These are phyloP conservation scores for Beauveria sp. DNA, from an alignment of 2,329 filamentous ascomycete genomes.

Conservation along the genomic window DNA sequence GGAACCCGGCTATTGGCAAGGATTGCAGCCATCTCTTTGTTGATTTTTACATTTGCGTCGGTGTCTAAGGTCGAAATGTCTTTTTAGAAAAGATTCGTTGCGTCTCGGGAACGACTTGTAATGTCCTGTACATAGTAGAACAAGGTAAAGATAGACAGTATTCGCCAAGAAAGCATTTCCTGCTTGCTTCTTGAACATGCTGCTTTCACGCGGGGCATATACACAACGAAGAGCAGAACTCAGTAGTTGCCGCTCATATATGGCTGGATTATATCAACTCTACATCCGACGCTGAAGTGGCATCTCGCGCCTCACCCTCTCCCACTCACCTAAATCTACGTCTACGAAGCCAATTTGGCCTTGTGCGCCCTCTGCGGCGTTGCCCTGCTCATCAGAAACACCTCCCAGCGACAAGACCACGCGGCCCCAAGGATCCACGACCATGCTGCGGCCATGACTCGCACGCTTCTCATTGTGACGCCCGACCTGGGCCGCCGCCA, in stretches of 20 bases:
- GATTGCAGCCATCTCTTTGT: slow-evolving; percentile 10
- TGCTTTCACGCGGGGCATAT: slow-evolving; percentile 9
- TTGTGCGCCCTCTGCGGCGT: slow-evolving; percentile 31
- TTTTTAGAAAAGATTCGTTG: background rate
- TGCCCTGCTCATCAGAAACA: slow-evolving; percentile 33
- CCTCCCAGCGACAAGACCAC: slow-evolving; percentile 60
- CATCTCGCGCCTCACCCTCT: slow-evolving; percentile 43
- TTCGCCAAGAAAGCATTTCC: background rate
- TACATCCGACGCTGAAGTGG: slow-evolving; percentile 44
- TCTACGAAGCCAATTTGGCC: slow-evolving; percentile 47
- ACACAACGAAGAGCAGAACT: background rate
- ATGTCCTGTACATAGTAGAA: background rate
- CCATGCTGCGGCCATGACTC: slow-evolving; percentile 81
- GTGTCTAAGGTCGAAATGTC: background rate
- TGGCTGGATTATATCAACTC: slow-evolving; percentile 22
- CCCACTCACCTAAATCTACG: slow-evolving; percentile 40
- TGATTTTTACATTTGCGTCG: slow-evolving; percentile 11
- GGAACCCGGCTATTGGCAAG: slow-evolving; percentile 7
- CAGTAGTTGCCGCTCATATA: background rate
- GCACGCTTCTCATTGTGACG: slow-evolving; percentile 64
- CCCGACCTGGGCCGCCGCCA: slow-evolving; percentile 77
- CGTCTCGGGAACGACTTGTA: background rate
- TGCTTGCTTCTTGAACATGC: too few relatives aligned
- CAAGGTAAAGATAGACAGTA: background rate
- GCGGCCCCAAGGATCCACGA: slow-evolving; percentile 80